These are phyloP conservation scores for Eugenia klotzschiana DNA, from an alignment of 441 rosid genomes.

Conservation along the genomic window DNA sequence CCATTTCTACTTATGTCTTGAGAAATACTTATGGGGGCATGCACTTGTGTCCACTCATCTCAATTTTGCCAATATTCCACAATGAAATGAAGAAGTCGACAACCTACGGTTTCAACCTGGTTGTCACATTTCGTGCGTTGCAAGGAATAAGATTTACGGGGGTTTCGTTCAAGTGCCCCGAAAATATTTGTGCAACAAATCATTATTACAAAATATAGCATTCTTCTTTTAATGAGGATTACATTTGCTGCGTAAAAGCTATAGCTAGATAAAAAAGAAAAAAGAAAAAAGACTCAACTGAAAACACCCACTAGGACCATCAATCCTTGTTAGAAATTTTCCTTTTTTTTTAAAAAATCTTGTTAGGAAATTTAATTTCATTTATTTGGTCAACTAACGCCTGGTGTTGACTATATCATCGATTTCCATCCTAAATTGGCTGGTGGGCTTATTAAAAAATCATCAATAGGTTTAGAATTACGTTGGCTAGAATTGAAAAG, in stretches of 20 bases:
- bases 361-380: no score
- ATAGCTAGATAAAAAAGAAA: not conserved
- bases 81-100: no score
- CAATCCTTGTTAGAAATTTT: not conserved
- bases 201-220: not conserved
- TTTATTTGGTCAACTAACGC: not conserved
- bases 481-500: not conserved
- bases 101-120: not conserved
- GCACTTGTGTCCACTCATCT: not conserved
- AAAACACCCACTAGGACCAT: no score
- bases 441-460: not conserved
- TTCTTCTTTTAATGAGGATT: not conserved
- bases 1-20: not conserved
- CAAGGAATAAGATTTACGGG: not conserved
- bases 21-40: not conserved
- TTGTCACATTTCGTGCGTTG: not conserved
- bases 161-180: no score
- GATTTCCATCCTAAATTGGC: not conserved
- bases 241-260: not conserved
- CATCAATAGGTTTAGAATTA: not conserved
- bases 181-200: no score
- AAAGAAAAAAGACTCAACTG: no score
- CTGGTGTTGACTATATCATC: fast-evolving
- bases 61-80: no score
- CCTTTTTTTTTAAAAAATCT: not conserved